Conservation (phyloP, 331 rosid genomes). For the Ulmus americana region DNA sequence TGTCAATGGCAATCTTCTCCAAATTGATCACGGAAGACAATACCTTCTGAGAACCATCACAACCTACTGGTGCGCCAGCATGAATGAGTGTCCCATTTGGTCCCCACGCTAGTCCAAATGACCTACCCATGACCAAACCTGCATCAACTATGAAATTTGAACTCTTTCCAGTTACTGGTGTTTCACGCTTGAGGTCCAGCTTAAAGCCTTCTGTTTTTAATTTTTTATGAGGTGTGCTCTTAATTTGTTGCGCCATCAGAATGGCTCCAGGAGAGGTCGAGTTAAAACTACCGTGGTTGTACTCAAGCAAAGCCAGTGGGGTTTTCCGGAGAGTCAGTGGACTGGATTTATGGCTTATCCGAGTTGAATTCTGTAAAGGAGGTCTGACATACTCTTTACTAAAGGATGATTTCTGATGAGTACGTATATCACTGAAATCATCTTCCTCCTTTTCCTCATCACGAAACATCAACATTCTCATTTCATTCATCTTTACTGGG, state of each 20-base stretch:
- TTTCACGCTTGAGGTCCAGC: conserved; percentile 66
- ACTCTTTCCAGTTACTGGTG: conserved; percentile 51
- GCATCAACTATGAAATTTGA: conserved; percentile 79
- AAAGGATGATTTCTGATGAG: conserved; percentile 33
- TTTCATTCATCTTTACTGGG: conserved; percentile 81
- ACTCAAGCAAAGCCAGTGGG: conserved; percentile 78
- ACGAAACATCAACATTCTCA: conserved; percentile 84
- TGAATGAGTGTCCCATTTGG: conserved; percentile 90
- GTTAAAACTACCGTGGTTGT: conserved; percentile 68
- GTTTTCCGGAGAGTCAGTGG: conserved; percentile 62
- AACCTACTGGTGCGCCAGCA: conserved; percentile 61
- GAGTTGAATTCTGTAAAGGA: conserved; percentile 45
- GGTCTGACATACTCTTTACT: conserved; percentile 47
- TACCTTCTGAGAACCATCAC: conserved; percentile 38
- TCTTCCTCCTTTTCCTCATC: conserved; percentile 47
- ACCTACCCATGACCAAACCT: conserved; percentile 89
- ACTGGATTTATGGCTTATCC: conserved; percentile 39
- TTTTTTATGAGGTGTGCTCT: conserved; percentile 46
- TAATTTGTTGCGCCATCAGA: conserved; percentile 76
- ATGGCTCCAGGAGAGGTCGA: conserved; percentile 62
- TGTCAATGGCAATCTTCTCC: conserved; percentile 86
- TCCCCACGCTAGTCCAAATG: conserved; percentile 98
- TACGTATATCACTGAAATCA: conserved; percentile 30
- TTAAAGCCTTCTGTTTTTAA: conserved; percentile 62
- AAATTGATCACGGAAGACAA: conserved; percentile 67